phyloP scores from a whole-genome alignment of 2,329 filamentous ascomycete genomes.

The Exserohilum rostratum region DNA sequence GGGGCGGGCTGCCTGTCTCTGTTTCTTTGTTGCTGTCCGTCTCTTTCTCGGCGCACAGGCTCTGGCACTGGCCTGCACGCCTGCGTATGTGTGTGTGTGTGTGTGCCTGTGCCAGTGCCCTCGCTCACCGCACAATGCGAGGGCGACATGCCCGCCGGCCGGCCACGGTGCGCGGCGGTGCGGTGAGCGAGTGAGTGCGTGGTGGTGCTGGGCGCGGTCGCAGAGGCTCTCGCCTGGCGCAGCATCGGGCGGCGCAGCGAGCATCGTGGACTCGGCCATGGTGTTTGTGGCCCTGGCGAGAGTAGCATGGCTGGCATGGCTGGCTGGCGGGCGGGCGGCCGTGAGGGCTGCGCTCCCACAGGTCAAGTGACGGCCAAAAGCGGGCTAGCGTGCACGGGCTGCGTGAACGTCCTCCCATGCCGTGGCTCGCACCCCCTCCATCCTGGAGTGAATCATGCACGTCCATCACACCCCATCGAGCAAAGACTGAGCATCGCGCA shows the following conservation, averaged over 20 bases:
- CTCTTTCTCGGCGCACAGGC: background rate
- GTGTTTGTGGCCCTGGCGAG: background rate
- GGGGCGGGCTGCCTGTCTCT: background rate
- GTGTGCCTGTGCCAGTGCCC: too few species aligned
- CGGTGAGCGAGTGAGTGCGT: too few species aligned
- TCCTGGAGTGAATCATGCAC: constrained; percentile 32
- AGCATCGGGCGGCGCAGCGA: background rate
- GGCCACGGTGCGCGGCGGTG: too few species aligned
- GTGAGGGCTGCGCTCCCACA: background rate
- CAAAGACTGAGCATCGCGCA: constrained; percentile 15
- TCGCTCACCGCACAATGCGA: too few species aligned
- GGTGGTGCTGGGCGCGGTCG: too few species aligned
- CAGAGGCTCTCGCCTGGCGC: too few species aligned
- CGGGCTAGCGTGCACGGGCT: constrained; percentile 23
- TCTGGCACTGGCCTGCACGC: too few species aligned
- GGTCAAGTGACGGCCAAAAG: constrained; percentile 14
- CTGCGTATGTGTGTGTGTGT: too few species aligned
- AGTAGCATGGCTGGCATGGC: background rate
- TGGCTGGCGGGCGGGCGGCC: background rate
- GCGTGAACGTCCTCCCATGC: background rate
- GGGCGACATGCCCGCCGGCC: too few species aligned
- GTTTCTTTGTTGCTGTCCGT: background rate
- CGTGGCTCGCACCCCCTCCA: background rate
- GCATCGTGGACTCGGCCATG: background rate
- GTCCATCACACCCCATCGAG: constrained; percentile 26